phyloP scores from a whole-genome alignment of 805 yeast species.

The Spathaspora hagerdaliae region DNA sequence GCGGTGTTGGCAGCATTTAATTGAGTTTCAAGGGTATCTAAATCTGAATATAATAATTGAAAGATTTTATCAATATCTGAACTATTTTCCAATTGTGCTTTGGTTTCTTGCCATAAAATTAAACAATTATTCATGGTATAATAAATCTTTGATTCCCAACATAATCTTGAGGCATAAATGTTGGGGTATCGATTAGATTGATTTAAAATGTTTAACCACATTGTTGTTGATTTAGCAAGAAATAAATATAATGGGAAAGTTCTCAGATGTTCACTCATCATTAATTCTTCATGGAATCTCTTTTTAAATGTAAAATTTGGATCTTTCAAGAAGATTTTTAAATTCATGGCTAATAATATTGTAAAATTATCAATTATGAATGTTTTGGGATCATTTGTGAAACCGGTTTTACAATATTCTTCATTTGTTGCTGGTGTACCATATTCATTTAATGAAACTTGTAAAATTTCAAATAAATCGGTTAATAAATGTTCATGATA shows the following conservation, averaged over 20 bases:
- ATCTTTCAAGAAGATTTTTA: conserved; percentile 51
- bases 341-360: conserved; percentile 49
- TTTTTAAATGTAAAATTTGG: conserved; percentile 60
- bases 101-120: conserved; percentile 62
- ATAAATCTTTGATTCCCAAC: conserved; percentile 54
- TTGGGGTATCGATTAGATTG: conserved; percentile 28
- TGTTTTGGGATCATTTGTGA: conserved; percentile 39
- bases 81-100: conserved; percentile 39
- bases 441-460: conserved; percentile 37
- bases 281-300: conserved; percentile 57
- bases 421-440: conserved; percentile 40
- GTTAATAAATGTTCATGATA: conserved; percentile 39
- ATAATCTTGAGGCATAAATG: conserved; percentile 37
- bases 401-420: conserved; percentile 45
- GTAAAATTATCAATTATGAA: conserved; percentile 44
- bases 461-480: conserved; percentile 36
- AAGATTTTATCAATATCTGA: conserved; percentile 52
- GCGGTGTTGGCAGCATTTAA: too few species aligned
- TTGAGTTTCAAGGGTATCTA: conserved; percentile 25
- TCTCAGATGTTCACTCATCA: conserved; percentile 51
- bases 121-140: conserved; percentile 54
- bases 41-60: conserved; percentile 36
- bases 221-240: conserved; percentile 28
- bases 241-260: conserved; percentile 48
- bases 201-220: conserved; percentile 35